Conservation (phyloP, 129 eudicot species). For the Chrysanthemum seticuspe region DNA sequence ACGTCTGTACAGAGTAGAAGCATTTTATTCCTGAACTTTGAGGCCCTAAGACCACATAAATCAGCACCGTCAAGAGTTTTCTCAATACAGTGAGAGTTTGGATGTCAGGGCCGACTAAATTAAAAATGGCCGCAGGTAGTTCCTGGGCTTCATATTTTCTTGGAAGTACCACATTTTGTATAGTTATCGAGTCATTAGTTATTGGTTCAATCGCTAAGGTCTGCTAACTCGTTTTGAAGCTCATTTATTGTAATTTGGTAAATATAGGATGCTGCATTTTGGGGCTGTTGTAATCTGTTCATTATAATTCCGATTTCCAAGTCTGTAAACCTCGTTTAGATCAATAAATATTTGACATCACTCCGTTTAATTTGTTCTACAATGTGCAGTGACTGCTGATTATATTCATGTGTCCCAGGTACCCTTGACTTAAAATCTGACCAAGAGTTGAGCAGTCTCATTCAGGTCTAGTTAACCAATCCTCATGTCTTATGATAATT, state of each 20-base stretch:
- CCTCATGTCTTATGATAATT: too few species aligned
- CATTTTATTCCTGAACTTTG: slow-evolving; percentile 34
- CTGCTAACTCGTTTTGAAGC: slow-evolving; percentile 18
- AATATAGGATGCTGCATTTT: slow-evolving; percentile 16
- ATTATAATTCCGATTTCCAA: slow-evolving; percentile 10
- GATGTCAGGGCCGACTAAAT: slow-evolving; percentile 10
- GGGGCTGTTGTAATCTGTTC: slow-evolving; percentile 18
- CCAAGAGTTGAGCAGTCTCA: too few species aligned
- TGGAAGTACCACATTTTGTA: slow-evolving; percentile 45
- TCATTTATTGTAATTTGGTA: slow-evolving; percentile 36
- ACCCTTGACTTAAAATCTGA: too few species aligned
- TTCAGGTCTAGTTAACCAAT: too few species aligned
- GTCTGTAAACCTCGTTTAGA: slow-evolving; percentile 27
- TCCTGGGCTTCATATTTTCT: slow-evolving; percentile 15
- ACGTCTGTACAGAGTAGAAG: slow-evolving; percentile 31
- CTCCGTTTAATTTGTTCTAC: not conserved
- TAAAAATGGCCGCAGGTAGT: not conserved
- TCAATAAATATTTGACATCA: slow-evolving; percentile 8
- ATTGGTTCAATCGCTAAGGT: slow-evolving; percentile 18
- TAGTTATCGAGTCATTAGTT: slow-evolving; percentile 36
- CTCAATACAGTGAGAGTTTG: slow-evolving; percentile 15
- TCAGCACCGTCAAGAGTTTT: slow-evolving; percentile 16
- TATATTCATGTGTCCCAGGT: not conserved
- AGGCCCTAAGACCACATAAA: slow-evolving; percentile 26
- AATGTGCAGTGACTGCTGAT: not conserved